Conservation (phyloP, 2,329 filamentous ascomycete genomes). For the Colletotrichum spaethianum region DNA sequence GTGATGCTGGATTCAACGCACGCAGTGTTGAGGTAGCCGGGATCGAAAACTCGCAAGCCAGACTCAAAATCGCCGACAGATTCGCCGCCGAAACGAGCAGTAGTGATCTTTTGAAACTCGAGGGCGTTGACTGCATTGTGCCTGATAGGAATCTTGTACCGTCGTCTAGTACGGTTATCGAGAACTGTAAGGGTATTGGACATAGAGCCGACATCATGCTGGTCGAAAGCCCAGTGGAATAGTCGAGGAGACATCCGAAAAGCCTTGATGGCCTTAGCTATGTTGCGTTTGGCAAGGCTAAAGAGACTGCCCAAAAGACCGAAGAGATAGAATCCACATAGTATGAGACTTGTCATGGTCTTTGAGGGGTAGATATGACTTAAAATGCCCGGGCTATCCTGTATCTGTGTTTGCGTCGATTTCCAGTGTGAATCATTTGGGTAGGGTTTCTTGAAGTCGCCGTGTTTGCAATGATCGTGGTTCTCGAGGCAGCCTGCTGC, state of each 20-base stretch:
- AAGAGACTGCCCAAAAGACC: not conserved
- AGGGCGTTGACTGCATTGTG: constrained; percentile 50
- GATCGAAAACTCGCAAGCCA: constrained; percentile 18
- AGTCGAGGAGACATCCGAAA: not conserved
- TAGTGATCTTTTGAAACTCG: constrained; percentile 49
- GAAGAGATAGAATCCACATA: not conserved
- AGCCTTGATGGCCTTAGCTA: not conserved
- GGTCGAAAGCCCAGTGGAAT: not conserved
- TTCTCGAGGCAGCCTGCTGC: not conserved
- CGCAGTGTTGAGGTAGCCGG: constrained; percentile 25
- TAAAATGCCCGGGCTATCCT: not conserved
- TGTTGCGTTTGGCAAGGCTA: not conserved
- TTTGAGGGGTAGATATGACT: not conserved
- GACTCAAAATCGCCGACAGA: not conserved
- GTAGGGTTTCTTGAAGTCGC: not conserved
- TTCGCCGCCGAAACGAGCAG: constrained; percentile 44
- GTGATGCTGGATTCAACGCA: constrained; percentile 44
- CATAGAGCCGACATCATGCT: not conserved
- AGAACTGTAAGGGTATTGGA: not conserved
- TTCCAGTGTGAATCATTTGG: not conserved
- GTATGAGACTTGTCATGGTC: not conserved
- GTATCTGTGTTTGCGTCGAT: not conserved
- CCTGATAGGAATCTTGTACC: constrained; percentile 50
- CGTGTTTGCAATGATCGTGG: not conserved
- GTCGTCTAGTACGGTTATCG: constrained; percentile 48